These are phyloP conservation scores for Drosera spatulata DNA, from an alignment of 179 eudicot genomes.

Conservation along the genomic window DNA sequence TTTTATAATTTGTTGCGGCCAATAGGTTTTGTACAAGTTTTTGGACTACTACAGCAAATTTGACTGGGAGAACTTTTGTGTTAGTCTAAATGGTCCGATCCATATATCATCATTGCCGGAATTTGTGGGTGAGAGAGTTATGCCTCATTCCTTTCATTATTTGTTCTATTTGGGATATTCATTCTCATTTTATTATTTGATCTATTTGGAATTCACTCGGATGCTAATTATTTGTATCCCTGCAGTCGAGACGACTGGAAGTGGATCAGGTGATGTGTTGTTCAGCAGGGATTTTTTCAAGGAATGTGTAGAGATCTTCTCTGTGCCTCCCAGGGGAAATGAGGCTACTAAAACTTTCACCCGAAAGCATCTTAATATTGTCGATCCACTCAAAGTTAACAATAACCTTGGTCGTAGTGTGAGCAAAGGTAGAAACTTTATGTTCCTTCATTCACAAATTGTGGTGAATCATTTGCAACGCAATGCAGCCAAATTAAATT, in stretches of 20 bases:
- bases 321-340: slow-evolving; percentile 49
- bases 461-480: no score
- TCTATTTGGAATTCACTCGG: no score
- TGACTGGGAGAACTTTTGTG: slow-evolving; percentile 77
- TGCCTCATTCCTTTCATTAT: background rate
- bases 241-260: slow-evolving; percentile 66
- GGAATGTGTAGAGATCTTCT: slow-evolving; percentile 42
- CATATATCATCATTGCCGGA: slow-evolving; percentile 59
- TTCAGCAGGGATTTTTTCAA: slow-evolving; percentile 52
- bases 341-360: slow-evolving; percentile 38
- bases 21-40: slow-evolving; percentile 76
- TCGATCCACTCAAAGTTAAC: slow-evolving; percentile 74
- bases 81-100: slow-evolving; percentile 72
- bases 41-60: slow-evolving; percentile 91
- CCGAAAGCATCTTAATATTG: slow-evolving; percentile 72
- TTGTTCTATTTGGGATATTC: background rate
- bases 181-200: background rate
- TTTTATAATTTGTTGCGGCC: slow-evolving; percentile 10
- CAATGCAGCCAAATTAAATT: no score
- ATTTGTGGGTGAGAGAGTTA: slow-evolving; percentile 43
- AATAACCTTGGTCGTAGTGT: slow-evolving; percentile 98
- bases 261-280: slow-evolving; percentile 36
- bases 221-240: slow-evolving; percentile 3
- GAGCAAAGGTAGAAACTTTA: slow-evolving; percentile 58
- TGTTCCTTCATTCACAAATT: no score